Evolutionary conservation across 2,329 filamentous ascomycete species (phyloP).

Genomic region (Pestalotiopsis sp.): DNA sequence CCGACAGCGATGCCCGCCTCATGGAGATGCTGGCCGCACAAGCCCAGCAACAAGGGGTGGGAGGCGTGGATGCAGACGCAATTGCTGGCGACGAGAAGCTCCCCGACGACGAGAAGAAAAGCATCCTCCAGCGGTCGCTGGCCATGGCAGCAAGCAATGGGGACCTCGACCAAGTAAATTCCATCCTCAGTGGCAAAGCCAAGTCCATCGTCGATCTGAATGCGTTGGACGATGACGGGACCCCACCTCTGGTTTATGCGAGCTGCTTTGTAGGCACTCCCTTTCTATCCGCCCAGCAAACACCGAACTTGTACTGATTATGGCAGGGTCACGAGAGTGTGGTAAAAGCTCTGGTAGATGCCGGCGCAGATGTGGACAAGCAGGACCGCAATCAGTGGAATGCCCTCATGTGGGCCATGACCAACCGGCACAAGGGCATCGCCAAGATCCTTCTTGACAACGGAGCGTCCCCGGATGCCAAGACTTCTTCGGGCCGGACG

Average conservation of each 20-base stretch:
- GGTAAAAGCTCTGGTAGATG: constrained; percentile 80
- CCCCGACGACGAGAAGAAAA: constrained; percentile 74
- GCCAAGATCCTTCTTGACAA: constrained; percentile 91
- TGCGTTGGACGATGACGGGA: constrained; percentile 89
- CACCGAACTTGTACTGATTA: constrained; percentile 20
- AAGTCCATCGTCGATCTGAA: constrained; percentile 82
- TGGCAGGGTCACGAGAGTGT: constrained; percentile 82
- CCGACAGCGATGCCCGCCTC: constrained; percentile 82
- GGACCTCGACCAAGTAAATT: constrained; percentile 78
- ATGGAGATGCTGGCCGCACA: constrained; percentile 97
- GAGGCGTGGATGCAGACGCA: constrained; percentile 76
- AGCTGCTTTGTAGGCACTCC: constrained; percentile 82
- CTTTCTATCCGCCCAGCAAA: constrained; percentile 14
- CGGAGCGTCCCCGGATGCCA: constrained; percentile 92
- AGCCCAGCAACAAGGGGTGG: constrained; percentile 78
- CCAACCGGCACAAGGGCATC: constrained; percentile 94
- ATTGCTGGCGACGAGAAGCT: constrained; percentile 76
- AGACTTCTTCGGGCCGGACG: constrained; percentile 89
- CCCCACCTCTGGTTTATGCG: constrained; percentile 94
- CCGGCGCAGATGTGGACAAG: constrained; percentile 85
- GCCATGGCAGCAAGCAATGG: constrained; percentile 98
- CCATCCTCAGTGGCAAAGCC: constrained; percentile 74
- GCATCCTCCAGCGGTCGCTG: constrained; percentile 81
- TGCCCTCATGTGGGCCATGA: constrained; percentile 99
- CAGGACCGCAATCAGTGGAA: constrained; percentile 98